Percentiles rank a stretch among this genome's conserved stretches.
phyloP scores from a whole-genome alignment of 2,329 filamentous ascomycete genomes.

The Trichoderma simmonsii region DNA sequence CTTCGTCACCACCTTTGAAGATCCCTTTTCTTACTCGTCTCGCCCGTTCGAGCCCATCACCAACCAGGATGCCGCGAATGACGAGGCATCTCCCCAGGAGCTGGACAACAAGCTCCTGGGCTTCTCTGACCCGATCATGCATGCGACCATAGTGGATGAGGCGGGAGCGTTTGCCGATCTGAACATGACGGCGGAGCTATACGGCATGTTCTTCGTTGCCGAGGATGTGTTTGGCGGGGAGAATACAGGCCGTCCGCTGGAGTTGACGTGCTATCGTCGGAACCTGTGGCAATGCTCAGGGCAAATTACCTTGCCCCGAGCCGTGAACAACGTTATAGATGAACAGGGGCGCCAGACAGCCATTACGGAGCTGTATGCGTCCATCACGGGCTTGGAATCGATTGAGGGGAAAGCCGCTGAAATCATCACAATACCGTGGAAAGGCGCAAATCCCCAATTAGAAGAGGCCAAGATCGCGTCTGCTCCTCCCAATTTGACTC shows the following conservation, averaged over 20 bases:
- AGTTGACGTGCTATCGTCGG: conserved; percentile 90
- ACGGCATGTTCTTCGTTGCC: conserved; percentile 86
- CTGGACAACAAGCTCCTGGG: conserved; percentile 70
- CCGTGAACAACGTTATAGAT: conserved; percentile 63
- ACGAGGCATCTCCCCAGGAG: conserved; percentile 52
- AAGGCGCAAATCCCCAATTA: conserved; percentile 63
- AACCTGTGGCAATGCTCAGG: conserved; percentile 96
- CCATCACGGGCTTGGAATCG: conserved; percentile 82
- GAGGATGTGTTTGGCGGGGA: conserved; percentile 72
- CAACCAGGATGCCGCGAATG: conserved; percentile 42
- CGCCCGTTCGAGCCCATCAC: conserved; percentile 46
- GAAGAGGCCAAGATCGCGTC: conserved; percentile 50
- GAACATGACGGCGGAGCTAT: conserved; percentile 69
- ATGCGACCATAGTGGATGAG: conserved; percentile 63
- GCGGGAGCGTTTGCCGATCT: conserved; percentile 61
- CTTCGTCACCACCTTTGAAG: conserved; percentile 61
- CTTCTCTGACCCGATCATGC: conserved; percentile 63
- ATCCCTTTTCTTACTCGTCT: conserved; percentile 59
- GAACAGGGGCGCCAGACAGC: conserved; percentile 78
- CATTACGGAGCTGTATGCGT: conserved; percentile 73
- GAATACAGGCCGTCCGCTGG: conserved; percentile 58
- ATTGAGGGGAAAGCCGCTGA: conserved; percentile 90
- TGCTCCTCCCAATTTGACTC: conserved; percentile 51
- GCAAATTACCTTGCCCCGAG: conserved; percentile 72
- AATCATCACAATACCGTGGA: conserved; percentile 96